These are phyloP conservation scores for Leucosporidium scottii DNA, from an alignment of 768 basidiomycete species.

Conservation along the genomic window DNA sequence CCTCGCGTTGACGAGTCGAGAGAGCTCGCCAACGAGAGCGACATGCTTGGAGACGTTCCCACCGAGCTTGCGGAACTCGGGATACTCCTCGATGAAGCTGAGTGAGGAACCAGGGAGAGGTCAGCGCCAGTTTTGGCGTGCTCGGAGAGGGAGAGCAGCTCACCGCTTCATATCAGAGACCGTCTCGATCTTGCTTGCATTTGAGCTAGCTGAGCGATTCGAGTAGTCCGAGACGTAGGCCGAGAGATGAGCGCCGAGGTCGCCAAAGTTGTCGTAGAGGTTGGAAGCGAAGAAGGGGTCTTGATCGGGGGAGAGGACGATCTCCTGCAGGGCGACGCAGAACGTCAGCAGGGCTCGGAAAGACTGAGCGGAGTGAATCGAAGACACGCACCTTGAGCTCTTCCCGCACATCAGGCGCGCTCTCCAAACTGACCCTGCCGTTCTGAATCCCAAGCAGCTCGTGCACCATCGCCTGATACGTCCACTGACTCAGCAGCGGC, in stretches of 20 bases:
- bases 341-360: neutral
- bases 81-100: constrained; percentile 79
- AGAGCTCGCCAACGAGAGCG: constrained; percentile 90
- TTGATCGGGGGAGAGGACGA: constrained; percentile 80
- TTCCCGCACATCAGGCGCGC: constrained; percentile 75
- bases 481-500: constrained; percentile 94
- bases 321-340: constrained; percentile 55
- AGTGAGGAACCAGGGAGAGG: no score
- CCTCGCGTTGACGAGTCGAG: constrained; percentile 75
- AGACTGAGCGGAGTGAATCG: neutral
- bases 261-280: constrained; percentile 88
- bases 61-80: constrained; percentile 90
- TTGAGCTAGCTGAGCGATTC: constrained; percentile 62
- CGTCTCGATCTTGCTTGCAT: constrained; percentile 77
- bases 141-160: constrained; percentile 46
- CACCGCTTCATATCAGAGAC: constrained; percentile 85
- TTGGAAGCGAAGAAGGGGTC: constrained; percentile 92
- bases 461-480: constrained; percentile 99
- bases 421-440: constrained; percentile 75
- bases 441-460: constrained; percentile 89
- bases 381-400: constrained; percentile 66
- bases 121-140: no score
- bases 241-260: constrained; percentile 83
- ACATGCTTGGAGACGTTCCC: constrained; percentile 99
- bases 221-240: constrained; percentile 85